phyloP scores from a whole-genome alignment of 1,284 basidiomycete genomes.

The Fistulinella cinereoalba region DNA sequence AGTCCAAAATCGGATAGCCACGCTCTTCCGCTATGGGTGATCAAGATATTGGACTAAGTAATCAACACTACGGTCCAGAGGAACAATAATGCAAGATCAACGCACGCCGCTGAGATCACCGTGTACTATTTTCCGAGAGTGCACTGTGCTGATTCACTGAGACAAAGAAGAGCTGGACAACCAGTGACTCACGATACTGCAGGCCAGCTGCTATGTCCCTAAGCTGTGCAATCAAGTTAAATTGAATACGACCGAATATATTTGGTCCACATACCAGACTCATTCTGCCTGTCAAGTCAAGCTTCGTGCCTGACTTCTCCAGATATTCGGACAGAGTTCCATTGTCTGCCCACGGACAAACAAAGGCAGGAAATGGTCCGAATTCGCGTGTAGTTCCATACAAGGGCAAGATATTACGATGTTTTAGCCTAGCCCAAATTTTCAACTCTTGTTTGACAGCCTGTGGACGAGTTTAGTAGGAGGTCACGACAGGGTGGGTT shows the following conservation, averaged over 20 bases:
- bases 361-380: constrained; percentile 42
- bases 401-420: constrained; percentile 41
- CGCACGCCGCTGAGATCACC: constrained; percentile 29
- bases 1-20: constrained; percentile 31
- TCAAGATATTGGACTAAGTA: constrained; percentile 33
- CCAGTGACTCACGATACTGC: constrained; percentile 16
- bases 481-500: too few relatives aligned
- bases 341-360: constrained; percentile 49
- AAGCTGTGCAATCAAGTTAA: constrained; percentile 18
- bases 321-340: constrained; percentile 46
- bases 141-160: constrained; percentile 17
- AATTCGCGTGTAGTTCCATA: constrained; percentile 40
- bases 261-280: constrained; percentile 10
- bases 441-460: constrained; percentile 39
- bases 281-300: constrained; percentile 18
- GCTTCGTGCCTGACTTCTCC: constrained; percentile 23
- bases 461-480: constrained; percentile 23
- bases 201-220: constrained; percentile 23
- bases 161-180: background rate
- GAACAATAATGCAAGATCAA: background rate
- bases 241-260: background rate
- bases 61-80: constrained; percentile 2
- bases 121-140: constrained; percentile 20
- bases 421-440: constrained; percentile 41
- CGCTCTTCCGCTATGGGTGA: constrained; percentile 19